Evolutionary conservation across 2,329 filamentous ascomycete species (phyloP).

Genomic region (Colletotrichum gigasporum): DNA sequence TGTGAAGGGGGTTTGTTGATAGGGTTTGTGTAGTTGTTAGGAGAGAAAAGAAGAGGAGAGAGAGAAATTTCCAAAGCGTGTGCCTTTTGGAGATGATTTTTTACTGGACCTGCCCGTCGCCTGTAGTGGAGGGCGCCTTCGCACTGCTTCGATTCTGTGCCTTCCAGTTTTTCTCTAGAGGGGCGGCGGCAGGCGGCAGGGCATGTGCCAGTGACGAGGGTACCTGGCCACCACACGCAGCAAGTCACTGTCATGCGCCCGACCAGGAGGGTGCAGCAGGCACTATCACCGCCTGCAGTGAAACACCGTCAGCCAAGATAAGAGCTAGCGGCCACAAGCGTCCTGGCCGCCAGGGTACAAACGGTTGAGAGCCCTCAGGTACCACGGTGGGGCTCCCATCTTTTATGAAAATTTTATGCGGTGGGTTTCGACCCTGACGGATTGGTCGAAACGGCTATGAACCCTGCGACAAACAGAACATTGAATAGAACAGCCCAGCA

Average conservation of each 20-base stretch:
- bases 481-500: too few relatives aligned
- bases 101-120: constrained; percentile 26
- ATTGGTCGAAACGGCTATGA: not conserved
- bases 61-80: constrained; percentile 48
- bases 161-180: constrained; percentile 26
- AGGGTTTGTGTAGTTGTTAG: constrained; percentile 60
- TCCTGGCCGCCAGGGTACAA: constrained; percentile 8
- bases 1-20: constrained; percentile 54
- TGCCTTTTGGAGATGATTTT: constrained; percentile 34
- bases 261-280: not conserved
- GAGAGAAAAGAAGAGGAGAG: constrained; percentile 47
- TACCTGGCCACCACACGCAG: not conserved
- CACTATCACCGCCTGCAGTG: not conserved
- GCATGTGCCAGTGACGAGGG: constrained; percentile 17
- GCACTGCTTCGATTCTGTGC: constrained; percentile 3
- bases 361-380: constrained; percentile 26
- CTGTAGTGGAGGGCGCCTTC: constrained; percentile 23
- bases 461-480: not conserved
- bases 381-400: constrained; percentile 12
- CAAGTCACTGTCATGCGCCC: not conserved
- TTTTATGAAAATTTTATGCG: constrained; percentile 28
- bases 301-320: not conserved
- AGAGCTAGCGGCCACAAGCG: not conserved
- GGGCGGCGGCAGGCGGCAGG: constrained; percentile 9
- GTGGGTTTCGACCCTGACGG: constrained; percentile 1